phyloP scores from a whole-genome alignment of 2,329 filamentous ascomycete species.

The Colletotrichum siamense region DNA sequence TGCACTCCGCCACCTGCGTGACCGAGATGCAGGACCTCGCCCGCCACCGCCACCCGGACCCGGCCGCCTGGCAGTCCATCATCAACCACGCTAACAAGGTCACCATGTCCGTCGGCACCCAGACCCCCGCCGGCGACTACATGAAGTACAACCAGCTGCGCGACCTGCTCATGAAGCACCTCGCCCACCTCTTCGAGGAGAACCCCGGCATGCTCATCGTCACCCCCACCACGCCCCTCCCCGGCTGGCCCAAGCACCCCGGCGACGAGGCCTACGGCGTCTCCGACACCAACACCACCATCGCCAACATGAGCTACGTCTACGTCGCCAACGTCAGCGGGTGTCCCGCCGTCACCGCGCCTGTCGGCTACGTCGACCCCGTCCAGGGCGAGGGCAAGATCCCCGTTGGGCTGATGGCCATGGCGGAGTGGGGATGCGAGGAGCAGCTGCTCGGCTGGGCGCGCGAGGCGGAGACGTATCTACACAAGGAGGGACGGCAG shows the following conservation, averaged over 20 bases:
- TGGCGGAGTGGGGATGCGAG: conserved; percentile 71
- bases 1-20: conserved; percentile 80
- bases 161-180: conserved; percentile 78
- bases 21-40: conserved; percentile 63
- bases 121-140: conserved; percentile 72
- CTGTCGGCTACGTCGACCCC: conserved; percentile 73
- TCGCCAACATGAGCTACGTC: conserved; percentile 85
- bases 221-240: conserved; percentile 77
- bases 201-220: conserved; percentile 81
- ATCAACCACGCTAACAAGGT: conserved; percentile 74
- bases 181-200: conserved; percentile 71
- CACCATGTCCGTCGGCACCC: conserved; percentile 67
- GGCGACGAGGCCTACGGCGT: conserved; percentile 73
- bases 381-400: conserved; percentile 62
- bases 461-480: conserved; percentile 59
- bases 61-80: conserved; percentile 54
- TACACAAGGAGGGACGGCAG: conserved; percentile 56
- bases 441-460: conserved; percentile 68
- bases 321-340: conserved; percentile 86
- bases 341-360: conserved; percentile 75
- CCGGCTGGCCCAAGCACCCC: conserved; percentile 71
- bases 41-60: conserved; percentile 46
- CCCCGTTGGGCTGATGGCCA: conserved; percentile 67
- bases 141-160: conserved; percentile 77
- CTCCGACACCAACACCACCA: conserved; percentile 73